A percentile compares a stretch with the other conserved stretches of the same genome.
Conservation (phyloP, 352 stramenopile genomes). For the Globisporangium okanoganense region DNA sequence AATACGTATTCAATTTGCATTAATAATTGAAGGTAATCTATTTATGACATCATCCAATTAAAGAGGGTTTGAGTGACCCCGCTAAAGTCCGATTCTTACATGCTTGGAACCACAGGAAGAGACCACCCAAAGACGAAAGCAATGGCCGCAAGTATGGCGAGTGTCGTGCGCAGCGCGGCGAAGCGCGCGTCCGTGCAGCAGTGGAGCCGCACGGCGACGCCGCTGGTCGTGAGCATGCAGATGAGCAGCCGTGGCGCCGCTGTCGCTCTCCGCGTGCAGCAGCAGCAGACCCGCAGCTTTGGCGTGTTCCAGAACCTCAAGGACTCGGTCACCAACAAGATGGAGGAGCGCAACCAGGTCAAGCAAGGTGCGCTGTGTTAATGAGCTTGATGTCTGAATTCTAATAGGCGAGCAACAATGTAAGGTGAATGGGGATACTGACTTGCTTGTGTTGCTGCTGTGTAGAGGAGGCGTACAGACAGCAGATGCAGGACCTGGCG, state of each 20-base stretch:
- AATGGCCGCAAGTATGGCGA: slow-evolving; percentile 12
- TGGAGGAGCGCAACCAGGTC: slow-evolving; percentile 76
- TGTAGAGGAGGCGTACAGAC: slow-evolving; percentile 66
- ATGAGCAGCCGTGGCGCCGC: background rate
- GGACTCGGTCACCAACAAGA: slow-evolving; percentile 66
- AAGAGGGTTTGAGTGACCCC: background rate
- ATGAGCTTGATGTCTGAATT: too few relatives aligned
- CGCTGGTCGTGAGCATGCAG: slow-evolving; percentile 8
- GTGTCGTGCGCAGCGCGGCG: slow-evolving; percentile 25
- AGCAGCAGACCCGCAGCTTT: slow-evolving; percentile 53
- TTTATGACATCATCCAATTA: background rate
- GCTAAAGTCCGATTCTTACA: slow-evolving; percentile 6
- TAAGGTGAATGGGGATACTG: background rate
- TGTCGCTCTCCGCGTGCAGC: background rate
- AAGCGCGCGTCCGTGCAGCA: slow-evolving; percentile 31
- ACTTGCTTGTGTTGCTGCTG: background rate
- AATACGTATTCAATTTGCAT: background rate
- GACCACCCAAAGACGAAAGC: slow-evolving; percentile 9
- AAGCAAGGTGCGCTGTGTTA: slow-evolving; percentile 50
- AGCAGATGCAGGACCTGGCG: slow-evolving; percentile 73
- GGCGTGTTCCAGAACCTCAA: slow-evolving; percentile 72
- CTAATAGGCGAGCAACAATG: background rate
- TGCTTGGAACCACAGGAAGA: background rate
- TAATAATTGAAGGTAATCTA: background rate
- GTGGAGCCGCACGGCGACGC: slow-evolving; percentile 18